phyloP scores from a whole-genome alignment of 2,329 filamentous ascomycete genomes.

The Piedraia hortae region DNA sequence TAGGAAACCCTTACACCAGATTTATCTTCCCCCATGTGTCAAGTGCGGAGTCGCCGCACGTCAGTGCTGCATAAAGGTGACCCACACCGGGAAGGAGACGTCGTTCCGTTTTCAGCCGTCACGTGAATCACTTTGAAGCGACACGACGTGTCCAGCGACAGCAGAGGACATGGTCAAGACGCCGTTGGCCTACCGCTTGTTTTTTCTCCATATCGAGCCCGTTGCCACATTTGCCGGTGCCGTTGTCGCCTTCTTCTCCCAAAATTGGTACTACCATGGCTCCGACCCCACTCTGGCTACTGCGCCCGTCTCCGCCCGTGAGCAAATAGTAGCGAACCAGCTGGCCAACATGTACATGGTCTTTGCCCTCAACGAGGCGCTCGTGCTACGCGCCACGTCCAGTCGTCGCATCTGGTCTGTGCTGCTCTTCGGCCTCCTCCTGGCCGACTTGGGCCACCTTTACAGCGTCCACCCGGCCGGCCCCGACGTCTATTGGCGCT shows the following conservation, averaged over 20 bases:
- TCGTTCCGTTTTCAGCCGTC: no score
- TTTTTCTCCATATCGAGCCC: slow-evolving; percentile 50
- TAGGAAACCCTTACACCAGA: no score
- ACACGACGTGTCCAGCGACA: no score
- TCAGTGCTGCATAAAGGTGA: no score
- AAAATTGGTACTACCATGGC: slow-evolving; percentile 31
- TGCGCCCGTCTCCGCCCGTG: slow-evolving; percentile 25
- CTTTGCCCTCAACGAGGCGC: slow-evolving; percentile 49
- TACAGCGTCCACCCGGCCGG: slow-evolving; percentile 36
- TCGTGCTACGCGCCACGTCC: slow-evolving; percentile 41
- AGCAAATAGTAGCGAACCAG: slow-evolving; percentile 38
- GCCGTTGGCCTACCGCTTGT: slow-evolving; percentile 35
- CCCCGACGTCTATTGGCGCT: slow-evolving; percentile 17
- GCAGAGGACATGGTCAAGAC: slow-evolving; percentile 18
- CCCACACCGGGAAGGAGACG: slow-evolving; percentile 1
- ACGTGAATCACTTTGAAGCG: no score
- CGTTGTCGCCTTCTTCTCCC: slow-evolving; percentile 24
- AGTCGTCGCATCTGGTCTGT: slow-evolving; percentile 43
- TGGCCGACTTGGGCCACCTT: slow-evolving; percentile 54
- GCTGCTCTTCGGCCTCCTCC: slow-evolving; percentile 36
- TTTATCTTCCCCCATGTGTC: no score
- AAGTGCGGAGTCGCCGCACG: no score
- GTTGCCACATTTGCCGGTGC: slow-evolving; percentile 25
- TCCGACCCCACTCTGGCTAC: slow-evolving; percentile 22
- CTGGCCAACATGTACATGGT: slow-evolving; percentile 54